These are phyloP conservation scores for Noccaea bulbosa DNA, from an alignment of 345 rosid genomes.

Conservation along the genomic window DNA sequence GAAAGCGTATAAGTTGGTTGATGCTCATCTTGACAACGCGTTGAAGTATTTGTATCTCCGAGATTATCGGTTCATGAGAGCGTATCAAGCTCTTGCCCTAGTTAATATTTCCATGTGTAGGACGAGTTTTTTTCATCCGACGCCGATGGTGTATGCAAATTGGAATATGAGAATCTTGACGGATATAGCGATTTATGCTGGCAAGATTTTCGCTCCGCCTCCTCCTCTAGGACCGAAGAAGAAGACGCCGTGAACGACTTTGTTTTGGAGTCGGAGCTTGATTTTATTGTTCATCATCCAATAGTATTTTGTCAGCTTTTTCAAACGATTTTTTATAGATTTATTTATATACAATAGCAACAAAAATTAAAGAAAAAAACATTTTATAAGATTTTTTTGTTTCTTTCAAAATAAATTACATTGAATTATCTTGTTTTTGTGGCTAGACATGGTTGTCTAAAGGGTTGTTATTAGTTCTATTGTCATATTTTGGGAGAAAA, in stretches of 20 bases:
- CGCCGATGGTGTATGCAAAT: conserved; percentile 45
- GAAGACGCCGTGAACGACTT: conserved; percentile 20
- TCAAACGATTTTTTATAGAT: not conserved
- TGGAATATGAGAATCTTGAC: conserved; percentile 47
- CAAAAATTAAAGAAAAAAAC: not conserved
- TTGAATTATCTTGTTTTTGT: conserved; percentile 1
- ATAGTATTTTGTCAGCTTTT: conserved; percentile 4
- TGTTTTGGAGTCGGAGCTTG: not conserved
- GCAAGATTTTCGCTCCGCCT: conserved; percentile 42
- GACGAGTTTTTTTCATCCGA: conserved; percentile 42
- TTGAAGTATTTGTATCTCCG: conserved; percentile 39
- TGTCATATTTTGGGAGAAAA: not conserved
- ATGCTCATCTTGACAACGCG: conserved; percentile 43
- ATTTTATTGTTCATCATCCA: not conserved
- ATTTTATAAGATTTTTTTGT: not conserved
- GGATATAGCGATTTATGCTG: conserved; percentile 43
- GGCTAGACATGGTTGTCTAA: not conserved
- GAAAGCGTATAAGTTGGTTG: conserved; percentile 42
- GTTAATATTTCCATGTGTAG: conserved; percentile 41
- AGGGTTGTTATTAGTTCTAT: not conserved
- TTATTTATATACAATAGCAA: not conserved
- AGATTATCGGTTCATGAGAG: conserved; percentile 46
- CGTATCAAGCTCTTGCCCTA: conserved; percentile 45
- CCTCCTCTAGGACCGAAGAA: conserved; percentile 31
- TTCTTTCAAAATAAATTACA: not conserved